These are phyloP conservation scores for Aspergillus fumigatiaffinis DNA, from an alignment of 2,329 filamentous ascomycete genomes.

Conservation along the genomic window DNA sequence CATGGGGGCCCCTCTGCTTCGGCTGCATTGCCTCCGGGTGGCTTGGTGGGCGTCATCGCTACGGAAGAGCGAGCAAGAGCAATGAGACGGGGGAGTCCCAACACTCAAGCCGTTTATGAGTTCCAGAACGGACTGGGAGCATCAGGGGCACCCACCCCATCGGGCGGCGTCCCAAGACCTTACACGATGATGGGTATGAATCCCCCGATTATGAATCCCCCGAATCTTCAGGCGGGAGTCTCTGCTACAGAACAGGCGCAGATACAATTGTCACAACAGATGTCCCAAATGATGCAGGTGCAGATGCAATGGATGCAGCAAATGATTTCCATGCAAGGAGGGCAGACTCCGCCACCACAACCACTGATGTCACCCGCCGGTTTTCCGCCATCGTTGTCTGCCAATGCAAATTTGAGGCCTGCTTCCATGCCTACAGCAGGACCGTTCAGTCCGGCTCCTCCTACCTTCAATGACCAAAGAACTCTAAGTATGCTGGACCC, in stretches of 20 bases:
- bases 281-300: conserved; percentile 87
- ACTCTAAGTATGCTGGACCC: conserved; percentile 84
- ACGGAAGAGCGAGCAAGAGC: conserved; percentile 76
- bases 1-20: conserved; percentile 35
- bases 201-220: conserved; percentile 19
- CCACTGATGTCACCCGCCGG: conserved; percentile 28
- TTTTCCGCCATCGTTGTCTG: conserved; percentile 22
- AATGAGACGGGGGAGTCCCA: conserved; percentile 73
- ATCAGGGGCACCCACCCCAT: conserved; percentile 21
- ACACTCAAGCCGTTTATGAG: conserved; percentile 52
- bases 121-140: conserved; percentile 26
- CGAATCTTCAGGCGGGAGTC: conserved; percentile 33
- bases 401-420: conserved; percentile 36
- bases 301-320: conserved; percentile 89
- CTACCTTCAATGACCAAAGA: conserved; percentile 43
- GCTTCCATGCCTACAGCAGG: conserved; percentile 46
- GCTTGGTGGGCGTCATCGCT: conserved; percentile 83
- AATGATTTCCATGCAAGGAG: conserved; percentile 60
- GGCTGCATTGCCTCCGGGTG: conserved; percentile 61
- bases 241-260: conserved; percentile 68
- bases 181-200: conserved; percentile 34
- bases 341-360: conserved; percentile 27
- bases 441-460: conserved; percentile 17
- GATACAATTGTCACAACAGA: conserved; percentile 75
- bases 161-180: conserved; percentile 33